These are phyloP conservation scores for Erigeron canadensis DNA, from an alignment of 129 eudicot species.

Conservation along the genomic window DNA sequence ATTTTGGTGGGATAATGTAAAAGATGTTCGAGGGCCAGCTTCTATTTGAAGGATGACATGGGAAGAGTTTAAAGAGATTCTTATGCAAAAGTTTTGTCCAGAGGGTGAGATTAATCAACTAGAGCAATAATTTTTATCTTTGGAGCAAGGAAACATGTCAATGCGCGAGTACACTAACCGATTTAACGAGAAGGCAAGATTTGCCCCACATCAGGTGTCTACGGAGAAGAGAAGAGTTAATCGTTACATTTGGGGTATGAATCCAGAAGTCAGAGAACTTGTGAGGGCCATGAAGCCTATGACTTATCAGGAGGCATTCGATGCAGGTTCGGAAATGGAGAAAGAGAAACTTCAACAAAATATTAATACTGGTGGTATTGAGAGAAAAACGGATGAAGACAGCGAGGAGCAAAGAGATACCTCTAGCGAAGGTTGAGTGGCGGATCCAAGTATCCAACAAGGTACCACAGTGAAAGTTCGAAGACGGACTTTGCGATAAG, in stretches of 20 bases:
- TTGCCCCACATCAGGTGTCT: neutral
- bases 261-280: neutral
- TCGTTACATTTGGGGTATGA: neutral
- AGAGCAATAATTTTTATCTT: neutral
- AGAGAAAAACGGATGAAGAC: neutral
- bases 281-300: neutral
- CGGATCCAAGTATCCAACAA: too few relatives aligned
- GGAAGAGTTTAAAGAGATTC: neutral
- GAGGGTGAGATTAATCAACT: neutral
- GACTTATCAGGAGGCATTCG: neutral
- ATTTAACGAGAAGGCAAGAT: neutral
- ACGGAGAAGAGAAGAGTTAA: neutral
- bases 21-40: neutral
- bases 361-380: neutral
- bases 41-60: neutral
- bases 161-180: neutral
- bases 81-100: neutral
- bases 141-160: neutral
- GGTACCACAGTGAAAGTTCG: too few relatives aligned
- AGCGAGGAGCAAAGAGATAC: neutral
- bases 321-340: neutral
- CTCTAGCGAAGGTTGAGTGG: too few relatives aligned
- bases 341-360: neutral
- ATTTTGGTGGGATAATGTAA: neutral
- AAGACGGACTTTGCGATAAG: too few relatives aligned